Evolutionary conservation across 2,329 filamentous ascomycete genomes (phyloP), one percentile per base, ranked within the genome.

Genomic region (Colletotrichum caudatum): DNA sequence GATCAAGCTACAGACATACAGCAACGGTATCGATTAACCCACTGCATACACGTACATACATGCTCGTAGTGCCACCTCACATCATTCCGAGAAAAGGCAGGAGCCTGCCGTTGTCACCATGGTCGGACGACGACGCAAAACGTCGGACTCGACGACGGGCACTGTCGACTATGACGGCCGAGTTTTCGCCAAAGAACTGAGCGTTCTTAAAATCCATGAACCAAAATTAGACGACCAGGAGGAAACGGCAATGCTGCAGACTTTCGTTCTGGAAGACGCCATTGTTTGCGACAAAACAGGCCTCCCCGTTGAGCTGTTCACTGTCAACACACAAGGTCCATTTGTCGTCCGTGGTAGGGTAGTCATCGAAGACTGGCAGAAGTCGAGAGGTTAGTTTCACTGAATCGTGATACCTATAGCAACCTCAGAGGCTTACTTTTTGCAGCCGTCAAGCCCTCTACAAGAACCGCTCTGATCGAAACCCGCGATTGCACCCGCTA

Each of bases 341-440:
- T 87, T 92, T 67, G 85, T 86, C 8, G 83, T 94, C 16, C 86
- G 87, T 18, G 92, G 92, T 18, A 81, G 82, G 50, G 81, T 93
- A 20, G 82, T 64, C 4, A 70, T 72, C 23, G 71, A 71, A 89
- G 64, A 80, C 3, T 84, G 86, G 37, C 77, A 84, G 53, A 78
- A 78, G 12, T 83, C 87, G 4, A 80, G 82, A 44, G 78, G 84
- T 87, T 74, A 71, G 84, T 78, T 14, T 3, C 11, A 4, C 6
- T 35, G 3, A 29, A n/a, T 23, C 37, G 11, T 2, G 41, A 33
- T 12, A 8, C 26, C 29, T 11, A 41, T n/a, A 33, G 12, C 12
- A 5, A 1, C 33, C 8, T 44, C 44, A 23, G 5, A 12, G 16
- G 46, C 72, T 74, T 48, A 74, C 46, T 53, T 41, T 62, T 18